These are phyloP conservation scores for Hypoxylon sp. DNA, from an alignment of 2,329 filamentous ascomycete species.

Conservation along the genomic window DNA sequence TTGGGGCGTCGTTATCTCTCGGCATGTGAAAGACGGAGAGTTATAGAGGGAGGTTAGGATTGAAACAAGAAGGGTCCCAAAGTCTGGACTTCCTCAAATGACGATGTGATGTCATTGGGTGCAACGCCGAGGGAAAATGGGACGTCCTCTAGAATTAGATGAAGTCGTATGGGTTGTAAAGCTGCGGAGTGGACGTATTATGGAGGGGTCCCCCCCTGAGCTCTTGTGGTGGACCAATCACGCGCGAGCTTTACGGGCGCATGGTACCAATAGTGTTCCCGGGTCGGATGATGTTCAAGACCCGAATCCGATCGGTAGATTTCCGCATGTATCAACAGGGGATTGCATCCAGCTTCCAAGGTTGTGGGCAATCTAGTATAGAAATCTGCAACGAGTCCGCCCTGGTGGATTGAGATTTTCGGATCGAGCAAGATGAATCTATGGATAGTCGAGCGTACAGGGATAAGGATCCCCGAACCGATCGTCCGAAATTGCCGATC, in stretches of 20 bases:
- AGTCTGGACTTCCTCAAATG: conserved; percentile 33
- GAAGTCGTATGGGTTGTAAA: conserved; percentile 27
- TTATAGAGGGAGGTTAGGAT: conserved; percentile 11
- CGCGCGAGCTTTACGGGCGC: not conserved
- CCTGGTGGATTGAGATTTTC: conserved; percentile 11
- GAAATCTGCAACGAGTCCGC: conserved; percentile 8
- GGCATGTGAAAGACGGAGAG: conserved; percentile 37
- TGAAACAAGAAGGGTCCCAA: conserved; percentile 36
- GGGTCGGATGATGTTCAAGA: conserved; percentile 44
- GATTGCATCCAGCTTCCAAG: conserved; percentile 5
- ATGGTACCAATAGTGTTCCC: conserved; percentile 32
- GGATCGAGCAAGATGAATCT: conserved; percentile 22
- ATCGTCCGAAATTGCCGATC: conserved; percentile 31
- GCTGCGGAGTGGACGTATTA: conserved; percentile 18
- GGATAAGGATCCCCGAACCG: conserved; percentile 21
- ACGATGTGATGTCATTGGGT: conserved; percentile 37
- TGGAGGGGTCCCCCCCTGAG: conserved; percentile 9
- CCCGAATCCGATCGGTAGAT: conserved; percentile 34
- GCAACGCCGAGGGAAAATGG: conserved; percentile 11
- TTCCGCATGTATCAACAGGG: conserved; percentile 10
- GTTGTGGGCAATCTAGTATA: conserved; percentile 19
- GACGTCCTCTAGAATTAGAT: conserved; percentile 21
- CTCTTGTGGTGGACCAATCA: conserved; percentile 21
- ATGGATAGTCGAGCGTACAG: conserved; percentile 5
- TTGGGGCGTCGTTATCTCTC: conserved; percentile 31